phyloP scores from a whole-genome alignment of 2,329 filamentous ascomycete species.

The Fusarium musae region DNA sequence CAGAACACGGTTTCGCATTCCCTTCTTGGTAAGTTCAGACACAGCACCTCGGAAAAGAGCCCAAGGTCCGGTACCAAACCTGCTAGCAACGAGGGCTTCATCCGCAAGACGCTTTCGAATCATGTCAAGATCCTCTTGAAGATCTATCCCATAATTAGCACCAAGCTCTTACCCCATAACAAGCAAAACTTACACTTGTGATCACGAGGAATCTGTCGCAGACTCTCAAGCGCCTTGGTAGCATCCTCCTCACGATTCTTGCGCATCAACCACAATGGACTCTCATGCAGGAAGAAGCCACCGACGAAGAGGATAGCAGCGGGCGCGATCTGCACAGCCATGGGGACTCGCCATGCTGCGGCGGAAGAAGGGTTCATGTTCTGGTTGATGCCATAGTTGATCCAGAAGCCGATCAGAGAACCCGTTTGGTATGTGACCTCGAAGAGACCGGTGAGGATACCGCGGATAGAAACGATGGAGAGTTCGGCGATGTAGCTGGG shows the following conservation, averaged over 20 bases:
- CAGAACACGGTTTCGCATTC: slow-evolving; percentile 54
- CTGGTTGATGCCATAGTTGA: slow-evolving; percentile 57
- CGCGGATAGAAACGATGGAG: slow-evolving; percentile 67
- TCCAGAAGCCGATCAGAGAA: slow-evolving; percentile 62
- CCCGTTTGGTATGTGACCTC: slow-evolving; percentile 66
- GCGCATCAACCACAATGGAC: slow-evolving; percentile 54
- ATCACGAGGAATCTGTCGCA: slow-evolving; percentile 58
- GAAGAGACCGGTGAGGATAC: slow-evolving; percentile 65
- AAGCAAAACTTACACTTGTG: slow-evolving; percentile 45
- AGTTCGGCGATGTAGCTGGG: slow-evolving; percentile 73
- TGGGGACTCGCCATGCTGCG: slow-evolving; percentile 60
- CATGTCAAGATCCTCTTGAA: slow-evolving; percentile 61
- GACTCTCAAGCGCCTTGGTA: slow-evolving; percentile 46
- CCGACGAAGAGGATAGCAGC: slow-evolving; percentile 56
- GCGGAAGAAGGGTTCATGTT: slow-evolving; percentile 49
- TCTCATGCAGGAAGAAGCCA: slow-evolving; percentile 58
- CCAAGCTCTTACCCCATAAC: neutral
- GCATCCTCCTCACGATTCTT: slow-evolving; percentile 49
- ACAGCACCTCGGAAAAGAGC: slow-evolving; percentile 51
- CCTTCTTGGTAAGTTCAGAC: slow-evolving; percentile 50
- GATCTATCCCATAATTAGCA: slow-evolving; percentile 43
- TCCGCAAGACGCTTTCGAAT: slow-evolving; percentile 53
- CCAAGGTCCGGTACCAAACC: slow-evolving; percentile 48
- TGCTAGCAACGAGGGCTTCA: slow-evolving; percentile 47
- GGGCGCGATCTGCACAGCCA: slow-evolving; percentile 59